These are phyloP conservation scores for Chaetomium tenue DNA, from an alignment of 495 filamentous ascomycete genomes.

Conservation along the genomic window DNA sequence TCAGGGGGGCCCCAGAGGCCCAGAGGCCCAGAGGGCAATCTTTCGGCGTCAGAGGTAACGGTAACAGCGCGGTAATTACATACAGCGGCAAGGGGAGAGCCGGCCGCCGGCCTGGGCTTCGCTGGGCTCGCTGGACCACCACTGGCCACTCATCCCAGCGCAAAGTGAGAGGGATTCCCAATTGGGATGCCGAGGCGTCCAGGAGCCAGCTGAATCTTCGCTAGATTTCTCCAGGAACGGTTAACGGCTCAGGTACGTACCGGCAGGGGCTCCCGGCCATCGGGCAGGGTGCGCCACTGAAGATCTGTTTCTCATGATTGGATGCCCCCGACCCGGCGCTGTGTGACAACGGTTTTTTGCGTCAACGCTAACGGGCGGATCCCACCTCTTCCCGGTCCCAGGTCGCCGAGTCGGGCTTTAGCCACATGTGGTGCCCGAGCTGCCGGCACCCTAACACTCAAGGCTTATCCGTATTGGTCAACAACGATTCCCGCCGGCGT, in stretches of 20 bases:
- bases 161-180: constrained; percentile 18
- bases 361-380: constrained; percentile 39
- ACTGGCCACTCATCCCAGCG: background rate
- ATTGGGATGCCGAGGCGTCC: constrained; percentile 32
- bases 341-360: constrained; percentile 44
- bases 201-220: constrained; percentile 39
- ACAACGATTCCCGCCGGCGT: background rate
- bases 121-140: too few relatives aligned
- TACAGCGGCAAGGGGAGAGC: constrained; percentile 3
- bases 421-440: constrained; percentile 39
- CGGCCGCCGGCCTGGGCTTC: too few relatives aligned
- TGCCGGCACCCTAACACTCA: constrained; percentile 24
- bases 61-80: constrained; percentile 15
- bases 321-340: constrained; percentile 36
- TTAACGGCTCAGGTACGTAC: constrained; percentile 22
- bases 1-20: background rate
- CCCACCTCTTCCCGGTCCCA: constrained; percentile 34
- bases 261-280: constrained; percentile 11
- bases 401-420: constrained; percentile 44
- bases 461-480: constrained; percentile 16
- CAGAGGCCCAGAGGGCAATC: background rate
- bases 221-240: constrained; percentile 36
- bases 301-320: constrained; percentile 31
- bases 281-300: constrained; percentile 31
- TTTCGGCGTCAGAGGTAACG: background rate